Evolutionary conservation across 345 rosid species (phyloP).

Genomic region (Acer campestre): DNA sequence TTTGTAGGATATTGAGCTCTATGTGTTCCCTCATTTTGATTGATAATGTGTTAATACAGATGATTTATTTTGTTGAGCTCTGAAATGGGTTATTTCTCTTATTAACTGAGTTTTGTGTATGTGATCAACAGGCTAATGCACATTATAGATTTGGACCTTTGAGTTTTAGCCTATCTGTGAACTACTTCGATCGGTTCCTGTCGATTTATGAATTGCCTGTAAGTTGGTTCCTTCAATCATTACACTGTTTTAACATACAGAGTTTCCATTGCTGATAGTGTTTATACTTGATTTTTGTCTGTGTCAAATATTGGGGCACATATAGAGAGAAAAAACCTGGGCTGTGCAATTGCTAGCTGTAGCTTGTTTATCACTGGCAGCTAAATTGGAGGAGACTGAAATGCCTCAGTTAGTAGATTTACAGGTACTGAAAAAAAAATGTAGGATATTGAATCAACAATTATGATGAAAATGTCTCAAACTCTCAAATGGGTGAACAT

Average conservation of each 20-base stretch:
- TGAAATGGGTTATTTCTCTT: not conserved
- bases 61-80: slow-evolving; percentile 4
- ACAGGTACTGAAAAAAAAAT: slow-evolving; percentile 43
- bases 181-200: slow-evolving; percentile 77
- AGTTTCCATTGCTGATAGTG: not conserved
- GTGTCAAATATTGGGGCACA: not conserved
- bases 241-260: not conserved
- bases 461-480: not conserved
- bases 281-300: slow-evolving; percentile 7
- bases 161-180: slow-evolving; percentile 55
- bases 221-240: slow-evolving; percentile 32
- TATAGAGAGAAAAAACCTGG: slow-evolving; percentile 64
- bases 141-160: slow-evolving; percentile 58
- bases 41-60: not conserved
- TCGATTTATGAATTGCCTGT: slow-evolving; percentile 68
- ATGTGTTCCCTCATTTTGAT: not conserved
- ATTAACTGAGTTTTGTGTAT: not conserved
- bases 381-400: slow-evolving; percentile 66
- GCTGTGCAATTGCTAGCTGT: slow-evolving; percentile 59
- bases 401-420: slow-evolving; percentile 53
- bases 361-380: slow-evolving; percentile 73
- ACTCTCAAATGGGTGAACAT: slow-evolving; percentile 8
- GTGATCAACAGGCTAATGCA: slow-evolving; percentile 57
- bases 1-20: slow-evolving; percentile 10
- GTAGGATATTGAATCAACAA: not conserved